Conservation (phyloP, 2,329 filamentous ascomycete species). For the Neofusicoccum ribis region DNA sequence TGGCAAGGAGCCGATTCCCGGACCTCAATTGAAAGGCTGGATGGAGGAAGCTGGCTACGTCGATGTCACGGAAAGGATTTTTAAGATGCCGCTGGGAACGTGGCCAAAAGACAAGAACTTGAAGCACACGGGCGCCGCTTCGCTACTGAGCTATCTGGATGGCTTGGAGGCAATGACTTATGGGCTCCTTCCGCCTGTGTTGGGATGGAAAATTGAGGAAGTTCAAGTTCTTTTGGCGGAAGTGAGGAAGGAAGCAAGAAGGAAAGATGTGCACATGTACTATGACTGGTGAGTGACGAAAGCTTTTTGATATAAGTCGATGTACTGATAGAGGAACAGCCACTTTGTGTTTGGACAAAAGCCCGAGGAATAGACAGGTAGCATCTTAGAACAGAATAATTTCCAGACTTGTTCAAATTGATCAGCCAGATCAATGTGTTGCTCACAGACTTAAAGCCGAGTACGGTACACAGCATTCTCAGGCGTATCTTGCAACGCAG, state of each 20-base stretch:
- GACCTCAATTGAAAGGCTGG: constrained; percentile 37
- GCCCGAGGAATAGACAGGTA: not conserved
- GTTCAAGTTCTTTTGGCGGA: constrained; percentile 40
- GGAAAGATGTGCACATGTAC: not conserved
- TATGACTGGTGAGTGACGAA: not conserved
- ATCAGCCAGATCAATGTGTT: no score
- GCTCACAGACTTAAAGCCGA: no score
- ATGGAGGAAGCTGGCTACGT: constrained; percentile 45
- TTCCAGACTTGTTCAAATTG: no score
- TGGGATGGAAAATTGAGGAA: constrained; percentile 46
- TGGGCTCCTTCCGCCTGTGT: constrained; percentile 41
- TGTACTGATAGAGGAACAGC: not conserved
- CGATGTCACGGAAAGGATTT: constrained; percentile 40
- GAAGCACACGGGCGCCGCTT: constrained; percentile 26
- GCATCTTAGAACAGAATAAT: not conserved
- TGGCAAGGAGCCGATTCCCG: constrained; percentile 20
- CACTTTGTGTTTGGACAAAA: not conserved
- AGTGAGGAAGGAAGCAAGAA: constrained; percentile 27
- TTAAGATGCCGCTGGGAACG: constrained; percentile 30
- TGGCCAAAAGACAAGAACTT: constrained; percentile 26
- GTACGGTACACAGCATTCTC: no score
- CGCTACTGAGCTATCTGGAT: constrained; percentile 41
- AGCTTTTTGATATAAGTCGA: not conserved
- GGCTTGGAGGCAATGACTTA: constrained; percentile 45
- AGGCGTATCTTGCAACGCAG: no score